Evolutionary conservation across 1,139 yeast genomes (phyloP), one percentile per base, ranked within the genome.

Genomic region (Arxiozyma slooffiae): DNA sequence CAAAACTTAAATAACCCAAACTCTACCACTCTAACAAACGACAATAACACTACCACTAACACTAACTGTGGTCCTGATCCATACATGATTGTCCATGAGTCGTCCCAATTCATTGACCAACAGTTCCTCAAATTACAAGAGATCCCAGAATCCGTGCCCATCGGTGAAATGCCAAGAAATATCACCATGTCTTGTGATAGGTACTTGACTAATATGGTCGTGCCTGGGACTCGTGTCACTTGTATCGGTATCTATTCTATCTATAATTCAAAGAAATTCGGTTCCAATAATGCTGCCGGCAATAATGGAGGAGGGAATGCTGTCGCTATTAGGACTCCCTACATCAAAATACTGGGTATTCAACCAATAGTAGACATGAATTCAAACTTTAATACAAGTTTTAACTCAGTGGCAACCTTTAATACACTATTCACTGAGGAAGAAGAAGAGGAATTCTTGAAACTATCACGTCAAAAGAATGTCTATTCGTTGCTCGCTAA

Each of bases 151-250:
- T 85, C 87, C 84, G 97, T 92, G 1, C 99, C 98, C 1, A 96
- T 92, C 21, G 98, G 99, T 56, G 99, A 92, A 71, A 85, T 92
- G 90, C 99, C 99, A 16, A 80, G 99, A 60, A 96, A 92, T 62
- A 85, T 94, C 48, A 68, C 88, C 54, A 74, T 94, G 58, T 87
- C 94, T 48, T 87, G 90, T 21, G 98, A 94, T 66, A 78, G 98
- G 57, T 86, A 87, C 58, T 73, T 92, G 67, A 85, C 97, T 24
- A 92, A 92, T 70, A 81, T 79, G 57, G 92, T 92, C 34, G 86
- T 90, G 37, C 99, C 99, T 0, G 99, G 99, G 45, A 87, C 95
- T 0, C 76, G 97, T 59, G 95, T 95, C 57, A 88, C 96, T 5
- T 77, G 90, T 44, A 81, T 87, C 49, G 99, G 98, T 48, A 83